These are phyloP conservation scores for Seiridium cupressi DNA, from an alignment of 2,329 filamentous ascomycete species.

Conservation along the genomic window DNA sequence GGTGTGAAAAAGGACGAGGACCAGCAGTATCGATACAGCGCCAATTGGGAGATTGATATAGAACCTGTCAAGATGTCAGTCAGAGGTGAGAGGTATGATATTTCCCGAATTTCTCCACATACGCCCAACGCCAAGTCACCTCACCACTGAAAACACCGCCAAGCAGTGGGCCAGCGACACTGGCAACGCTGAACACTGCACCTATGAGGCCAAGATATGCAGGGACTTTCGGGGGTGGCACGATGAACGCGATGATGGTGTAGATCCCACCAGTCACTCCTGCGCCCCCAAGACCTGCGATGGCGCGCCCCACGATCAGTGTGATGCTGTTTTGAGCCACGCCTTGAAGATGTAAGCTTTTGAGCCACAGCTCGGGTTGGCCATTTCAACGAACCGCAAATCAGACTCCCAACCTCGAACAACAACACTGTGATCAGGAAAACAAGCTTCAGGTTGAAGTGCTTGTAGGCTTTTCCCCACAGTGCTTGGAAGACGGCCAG, in stretches of 20 bases:
- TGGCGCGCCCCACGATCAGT: constrained; percentile 38
- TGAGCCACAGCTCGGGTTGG: too few species aligned
- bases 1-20: constrained; percentile 22
- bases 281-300: neutral
- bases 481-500: constrained; percentile 36
- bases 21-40: constrained; percentile 23
- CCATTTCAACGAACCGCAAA: constrained; percentile 34
- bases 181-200: constrained; percentile 33
- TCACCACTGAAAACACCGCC: constrained; percentile 35
- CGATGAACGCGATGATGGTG: neutral
- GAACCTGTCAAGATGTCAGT: constrained; percentile 21
- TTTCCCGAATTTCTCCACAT: neutral
- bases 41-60: constrained; percentile 39
- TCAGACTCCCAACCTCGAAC: constrained; percentile 52
- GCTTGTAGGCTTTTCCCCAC: constrained; percentile 37
- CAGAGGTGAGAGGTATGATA: neutral
- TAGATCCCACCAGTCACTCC: neutral
- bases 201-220: constrained; percentile 32
- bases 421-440: constrained; percentile 27
- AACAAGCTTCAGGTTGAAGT: constrained; percentile 31
- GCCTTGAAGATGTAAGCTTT: constrained; percentile 14
- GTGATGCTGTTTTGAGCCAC: constrained; percentile 50
- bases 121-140: constrained; percentile 34
- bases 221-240: constrained; percentile 21
- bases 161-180: constrained; percentile 33